phyloP scores from a whole-genome alignment of 495 filamentous ascomycete genomes.

The Astrocystis sublimbata region DNA sequence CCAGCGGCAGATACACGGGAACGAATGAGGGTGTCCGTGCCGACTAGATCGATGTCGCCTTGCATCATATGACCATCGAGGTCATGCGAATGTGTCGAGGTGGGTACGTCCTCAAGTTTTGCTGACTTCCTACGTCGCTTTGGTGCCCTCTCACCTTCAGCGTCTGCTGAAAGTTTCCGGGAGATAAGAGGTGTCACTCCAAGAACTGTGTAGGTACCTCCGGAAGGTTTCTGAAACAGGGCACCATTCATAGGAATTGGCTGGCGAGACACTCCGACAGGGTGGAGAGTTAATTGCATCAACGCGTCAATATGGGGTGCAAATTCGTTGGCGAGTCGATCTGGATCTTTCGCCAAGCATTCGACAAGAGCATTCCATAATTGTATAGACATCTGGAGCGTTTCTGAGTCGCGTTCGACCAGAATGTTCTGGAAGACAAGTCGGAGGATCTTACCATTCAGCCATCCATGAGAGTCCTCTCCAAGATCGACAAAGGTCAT shows the following conservation, averaged over 20 bases:
- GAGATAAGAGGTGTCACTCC: conserved; percentile 46
- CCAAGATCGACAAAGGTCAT: conserved; percentile 89
- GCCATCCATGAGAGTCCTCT: conserved; percentile 83
- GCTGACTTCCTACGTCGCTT: conserved; percentile 83
- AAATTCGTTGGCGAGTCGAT: conserved; percentile 64
- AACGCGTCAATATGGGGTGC: conserved; percentile 71
- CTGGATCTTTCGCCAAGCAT: conserved; percentile 59
- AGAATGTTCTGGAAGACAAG: conserved; percentile 93
- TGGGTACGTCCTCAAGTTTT: conserved; percentile 70
- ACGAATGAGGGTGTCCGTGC: conserved; percentile 80
- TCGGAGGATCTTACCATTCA: conserved; percentile 83
- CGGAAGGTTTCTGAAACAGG: conserved; percentile 93
- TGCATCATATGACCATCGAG: conserved; percentile 98
- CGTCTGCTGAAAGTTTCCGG: conserved; percentile 64
- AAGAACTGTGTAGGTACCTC: conserved; percentile 67
- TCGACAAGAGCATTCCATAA: conserved; percentile 81
- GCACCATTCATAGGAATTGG: conserved; percentile 86
- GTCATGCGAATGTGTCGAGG: conserved; percentile 71
- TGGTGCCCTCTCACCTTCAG: conserved; percentile 43
- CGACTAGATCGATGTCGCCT: conserved; percentile 92
- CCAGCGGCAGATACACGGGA: conserved; percentile 83
- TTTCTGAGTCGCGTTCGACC: conserved; percentile 82
- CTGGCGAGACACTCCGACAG: conserved; percentile 86
- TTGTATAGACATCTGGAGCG: conserved; percentile 74
- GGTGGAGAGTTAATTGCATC: conserved; percentile 77